Conservation (phyloP, 2,329 filamentous ascomycete genomes). For the Ascochyta pisi region DNA sequence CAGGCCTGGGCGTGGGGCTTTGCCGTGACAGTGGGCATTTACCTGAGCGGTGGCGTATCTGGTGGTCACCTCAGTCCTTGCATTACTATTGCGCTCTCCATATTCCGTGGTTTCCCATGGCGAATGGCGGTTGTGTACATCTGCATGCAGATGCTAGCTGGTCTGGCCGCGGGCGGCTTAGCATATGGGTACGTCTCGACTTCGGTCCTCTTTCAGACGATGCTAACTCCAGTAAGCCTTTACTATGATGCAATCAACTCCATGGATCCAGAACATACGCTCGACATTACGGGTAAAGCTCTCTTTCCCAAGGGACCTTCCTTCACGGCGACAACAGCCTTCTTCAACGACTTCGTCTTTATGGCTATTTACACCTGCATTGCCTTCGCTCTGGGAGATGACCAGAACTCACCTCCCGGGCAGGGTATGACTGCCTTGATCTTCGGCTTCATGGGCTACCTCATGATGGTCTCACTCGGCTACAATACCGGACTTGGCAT, state of each 20-base stretch:
- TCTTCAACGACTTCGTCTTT: constrained; percentile 74
- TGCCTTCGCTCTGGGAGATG: constrained; percentile 69
- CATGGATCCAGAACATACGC: constrained; percentile 58
- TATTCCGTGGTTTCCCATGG: constrained; percentile 67
- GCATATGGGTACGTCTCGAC: constrained; percentile 52
- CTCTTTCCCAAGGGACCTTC: constrained; percentile 67
- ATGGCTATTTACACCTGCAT: constrained; percentile 71
- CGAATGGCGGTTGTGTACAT: constrained; percentile 60
- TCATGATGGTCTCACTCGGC: constrained; percentile 35
- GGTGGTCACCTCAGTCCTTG: constrained; percentile 59
- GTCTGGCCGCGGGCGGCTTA: constrained; percentile 55
- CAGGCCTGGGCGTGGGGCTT: constrained; percentile 59
- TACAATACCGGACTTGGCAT: constrained; percentile 57
- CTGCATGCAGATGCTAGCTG: constrained; percentile 60
- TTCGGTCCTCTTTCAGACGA: constrained; percentile 50
- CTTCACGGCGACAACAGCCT: constrained; percentile 69
- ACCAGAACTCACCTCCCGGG: constrained; percentile 54
- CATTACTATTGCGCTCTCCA: constrained; percentile 51
- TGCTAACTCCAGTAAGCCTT: constrained; percentile 27
- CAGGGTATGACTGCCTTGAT: constrained; percentile 58
- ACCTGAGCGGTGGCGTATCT: constrained; percentile 55
- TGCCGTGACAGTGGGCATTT: constrained; percentile 60
- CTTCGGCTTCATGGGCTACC: constrained; percentile 34
- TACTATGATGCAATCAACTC: constrained; percentile 64
- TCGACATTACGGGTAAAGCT: constrained; percentile 53